Percentiles rank a stretch among this genome's conserved stretches.
phyloP scores from a whole-genome alignment of 352 stramenopile species.

The Albugo laibachii region DNA sequence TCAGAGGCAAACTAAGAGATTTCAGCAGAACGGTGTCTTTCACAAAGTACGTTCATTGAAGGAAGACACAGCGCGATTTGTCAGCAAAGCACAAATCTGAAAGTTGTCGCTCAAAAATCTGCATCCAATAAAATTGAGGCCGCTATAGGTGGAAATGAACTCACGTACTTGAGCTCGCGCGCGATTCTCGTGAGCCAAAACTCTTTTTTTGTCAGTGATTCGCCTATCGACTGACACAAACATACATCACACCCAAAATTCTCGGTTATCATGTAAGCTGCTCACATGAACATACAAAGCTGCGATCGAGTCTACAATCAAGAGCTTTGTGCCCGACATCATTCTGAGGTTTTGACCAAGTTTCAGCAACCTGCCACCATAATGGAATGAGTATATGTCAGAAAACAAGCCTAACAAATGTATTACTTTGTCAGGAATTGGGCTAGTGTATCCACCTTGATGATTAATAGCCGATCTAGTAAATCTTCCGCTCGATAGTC shows the following conservation, averaged over 20 bases:
- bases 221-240: constrained; percentile 3
- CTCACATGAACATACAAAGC: constrained; percentile 35
- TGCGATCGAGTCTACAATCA: constrained; percentile 57
- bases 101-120: neutral
- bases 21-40: no score
- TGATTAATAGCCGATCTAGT: constrained; percentile 21
- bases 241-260: neutral
- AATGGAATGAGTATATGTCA: neutral
- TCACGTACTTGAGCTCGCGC: constrained; percentile 13
- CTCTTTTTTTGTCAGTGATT: constrained; percentile 9
- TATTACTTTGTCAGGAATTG: constrained; percentile 25
- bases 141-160: constrained; percentile 17
- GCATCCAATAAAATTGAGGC: neutral
- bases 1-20: no score
- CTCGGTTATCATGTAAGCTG: neutral
- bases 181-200: constrained; percentile 8
- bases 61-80: no score
- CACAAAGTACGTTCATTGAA: no score
- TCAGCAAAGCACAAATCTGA: no score
- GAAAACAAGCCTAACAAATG: neutral
- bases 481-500: constrained; percentile 5
- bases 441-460: constrained; percentile 18
- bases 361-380: constrained; percentile 22
- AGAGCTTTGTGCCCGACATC: constrained; percentile 22
- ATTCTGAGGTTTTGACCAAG: constrained; percentile 24